Evolutionary conservation across 31 red algal species (phyloP).

Genomic region (Odonthalia washingtoniensis): DNA sequence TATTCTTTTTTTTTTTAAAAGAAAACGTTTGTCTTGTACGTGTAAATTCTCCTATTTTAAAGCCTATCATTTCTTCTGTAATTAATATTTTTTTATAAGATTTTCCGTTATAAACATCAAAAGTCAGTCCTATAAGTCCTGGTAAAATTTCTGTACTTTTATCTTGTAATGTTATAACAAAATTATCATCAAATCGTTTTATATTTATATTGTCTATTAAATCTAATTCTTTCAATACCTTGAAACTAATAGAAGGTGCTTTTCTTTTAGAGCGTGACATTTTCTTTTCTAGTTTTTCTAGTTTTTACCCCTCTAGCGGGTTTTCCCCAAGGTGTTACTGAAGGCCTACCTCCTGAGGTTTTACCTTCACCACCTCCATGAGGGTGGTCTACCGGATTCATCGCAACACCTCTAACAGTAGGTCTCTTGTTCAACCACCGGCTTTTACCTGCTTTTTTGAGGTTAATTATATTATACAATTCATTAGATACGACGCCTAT

Average conservation of each 20-base stretch:
- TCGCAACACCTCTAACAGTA: constrained; percentile 92
- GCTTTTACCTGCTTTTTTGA: constrained; percentile 89
- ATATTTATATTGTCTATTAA: no score
- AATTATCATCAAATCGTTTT: no score
- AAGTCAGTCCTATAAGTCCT: no score
- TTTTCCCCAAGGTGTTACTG: constrained; percentile 88
- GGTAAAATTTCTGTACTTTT: no score
- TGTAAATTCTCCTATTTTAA: constrained; percentile 23
- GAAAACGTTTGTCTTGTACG: background rate
- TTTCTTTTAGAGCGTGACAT: no score
- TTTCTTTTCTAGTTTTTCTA: no score
- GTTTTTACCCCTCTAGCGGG: no score
- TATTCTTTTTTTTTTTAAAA: constrained; percentile 30
- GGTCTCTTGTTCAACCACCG: constrained; percentile 83
- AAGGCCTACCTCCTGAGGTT: constrained; percentile 80
- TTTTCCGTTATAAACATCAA: no score
- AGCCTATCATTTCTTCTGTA: constrained; percentile 20
- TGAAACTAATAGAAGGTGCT: no score
- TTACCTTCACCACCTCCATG: constrained; percentile 98
- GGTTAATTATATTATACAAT: constrained; percentile 81
- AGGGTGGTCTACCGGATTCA: constrained; percentile 98
- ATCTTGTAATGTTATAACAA: no score
- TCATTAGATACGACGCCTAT: constrained; percentile 90
- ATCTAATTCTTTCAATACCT: no score
- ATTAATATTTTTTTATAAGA: background rate